phyloP scores from a whole-genome alignment of 139 green algal species.

The Gonium pectorale region DNA sequence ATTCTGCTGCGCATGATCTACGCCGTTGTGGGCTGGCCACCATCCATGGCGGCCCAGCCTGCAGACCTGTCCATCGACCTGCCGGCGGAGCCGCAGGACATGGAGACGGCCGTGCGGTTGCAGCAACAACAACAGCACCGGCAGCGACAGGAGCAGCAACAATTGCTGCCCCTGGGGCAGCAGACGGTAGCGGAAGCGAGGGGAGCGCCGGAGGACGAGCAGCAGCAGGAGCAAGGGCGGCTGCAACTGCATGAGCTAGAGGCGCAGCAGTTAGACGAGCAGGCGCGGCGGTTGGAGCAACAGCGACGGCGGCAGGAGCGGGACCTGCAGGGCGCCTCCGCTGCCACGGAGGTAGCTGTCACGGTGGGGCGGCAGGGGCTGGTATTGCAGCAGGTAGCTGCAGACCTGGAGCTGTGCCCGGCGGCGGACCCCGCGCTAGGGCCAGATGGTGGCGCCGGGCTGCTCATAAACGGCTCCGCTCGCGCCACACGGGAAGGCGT shows the following conservation, averaged over 20 bases:
- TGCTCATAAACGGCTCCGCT: not conserved
- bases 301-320: not conserved
- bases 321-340: not conserved
- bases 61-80: conserved; percentile 30
- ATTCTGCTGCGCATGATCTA: conserved; percentile 65
- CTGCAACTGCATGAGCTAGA: not conserved
- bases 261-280: not conserved
- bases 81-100: conserved; percentile 1
- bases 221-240: not conserved
- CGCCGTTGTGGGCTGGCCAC: conserved; percentile 49
- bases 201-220: not conserved
- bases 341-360: not conserved
- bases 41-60: conserved; percentile 27
- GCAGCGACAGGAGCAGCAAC: not conserved
- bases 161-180: not conserved
- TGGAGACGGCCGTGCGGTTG: not conserved
- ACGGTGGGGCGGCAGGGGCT: not conserved
- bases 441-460: not conserved
- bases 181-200: too few relatives aligned
- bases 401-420: not conserved
- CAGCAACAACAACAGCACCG: not conserved
- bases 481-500: too few relatives aligned
- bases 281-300: not conserved
- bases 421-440: not conserved
- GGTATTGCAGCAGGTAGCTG: not conserved